A percentile compares a stretch with the other conserved stretches of the same genome.
Evolutionary conservation across 2,329 filamentous ascomycete species (phyloP).

Genomic region (Stachybotrys echinatus): DNA sequence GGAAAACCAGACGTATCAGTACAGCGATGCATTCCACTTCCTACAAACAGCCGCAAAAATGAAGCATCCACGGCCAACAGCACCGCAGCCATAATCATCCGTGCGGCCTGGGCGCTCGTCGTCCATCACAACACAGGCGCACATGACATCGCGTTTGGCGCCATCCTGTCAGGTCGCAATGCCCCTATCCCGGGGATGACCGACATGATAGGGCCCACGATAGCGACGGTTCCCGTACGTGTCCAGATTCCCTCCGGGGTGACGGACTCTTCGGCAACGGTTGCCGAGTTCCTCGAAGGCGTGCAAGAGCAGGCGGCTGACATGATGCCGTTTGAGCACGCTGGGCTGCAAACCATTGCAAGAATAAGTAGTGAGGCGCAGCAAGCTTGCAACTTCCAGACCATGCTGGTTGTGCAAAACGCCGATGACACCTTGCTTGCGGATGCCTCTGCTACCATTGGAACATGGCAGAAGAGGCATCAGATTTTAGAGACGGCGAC

Average conservation of each 20-base stretch:
- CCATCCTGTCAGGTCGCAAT: slow-evolving; percentile 15
- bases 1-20: too few relatives aligned
- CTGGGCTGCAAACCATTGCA: too few relatives aligned
- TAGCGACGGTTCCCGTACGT: slow-evolving; percentile 13
- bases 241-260: too few relatives aligned
- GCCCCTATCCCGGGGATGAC: slow-evolving; percentile 11
- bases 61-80: too few relatives aligned
- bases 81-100: slow-evolving; percentile 13
- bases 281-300: slow-evolving; percentile 4
- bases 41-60: slow-evolving; percentile 7
- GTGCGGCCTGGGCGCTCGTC: slow-evolving; percentile 15
- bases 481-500: too few relatives aligned
- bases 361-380: too few relatives aligned
- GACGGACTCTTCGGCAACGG: not conserved
- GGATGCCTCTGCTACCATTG: too few relatives aligned
- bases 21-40: slow-evolving; percentile 3
- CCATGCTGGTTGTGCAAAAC: too few relatives aligned
- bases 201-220: slow-evolving; percentile 10
- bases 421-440: too few relatives aligned
- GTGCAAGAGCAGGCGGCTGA: slow-evolving; percentile 10
- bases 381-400: too few relatives aligned
- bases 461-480: too few relatives aligned
- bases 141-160: slow-evolving; percentile 15
- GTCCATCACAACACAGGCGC: slow-evolving; percentile 10
- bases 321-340: too few relatives aligned